These are phyloP conservation scores for Coleophoma crateriformis DNA, from an alignment of 2,329 filamentous ascomycete genomes.

Conservation along the genomic window DNA sequence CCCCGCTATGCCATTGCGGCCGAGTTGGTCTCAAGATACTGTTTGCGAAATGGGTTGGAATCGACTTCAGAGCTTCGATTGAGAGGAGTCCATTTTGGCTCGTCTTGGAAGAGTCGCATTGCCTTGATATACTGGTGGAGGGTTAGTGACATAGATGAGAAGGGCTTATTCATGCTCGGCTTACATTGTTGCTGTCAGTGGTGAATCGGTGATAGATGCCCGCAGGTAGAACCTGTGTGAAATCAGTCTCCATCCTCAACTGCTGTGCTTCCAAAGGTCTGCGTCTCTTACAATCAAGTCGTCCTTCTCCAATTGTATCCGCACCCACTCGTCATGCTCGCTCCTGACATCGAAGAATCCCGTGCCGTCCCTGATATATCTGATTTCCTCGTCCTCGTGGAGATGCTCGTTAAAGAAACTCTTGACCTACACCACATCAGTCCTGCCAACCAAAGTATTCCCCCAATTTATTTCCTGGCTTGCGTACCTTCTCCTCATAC, in stretches of 20 bases:
- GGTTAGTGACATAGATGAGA: too few species aligned
- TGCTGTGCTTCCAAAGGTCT: neutral
- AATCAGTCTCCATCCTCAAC: constrained; percentile 6
- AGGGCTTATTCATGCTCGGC: constrained; percentile 28
- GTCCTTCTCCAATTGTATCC: constrained; percentile 76
- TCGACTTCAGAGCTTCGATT: constrained; percentile 78
- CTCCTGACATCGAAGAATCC: constrained; percentile 93
- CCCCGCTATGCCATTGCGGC: neutral
- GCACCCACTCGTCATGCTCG: constrained; percentile 80
- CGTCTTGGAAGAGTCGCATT: constrained; percentile 95
- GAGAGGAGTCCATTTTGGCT: constrained; percentile 95
- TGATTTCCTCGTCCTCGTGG: constrained; percentile 97
- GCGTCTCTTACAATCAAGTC: constrained; percentile 61
- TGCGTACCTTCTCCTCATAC: constrained; percentile 71
- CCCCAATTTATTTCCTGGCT: too few species aligned
- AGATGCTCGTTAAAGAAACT: constrained; percentile 92
- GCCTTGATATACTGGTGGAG: constrained; percentile 77
- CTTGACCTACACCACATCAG: constrained; percentile 49
- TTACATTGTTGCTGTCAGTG: constrained; percentile 83
- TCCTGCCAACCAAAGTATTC: too few species aligned
- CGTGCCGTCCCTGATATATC: constrained; percentile 82
- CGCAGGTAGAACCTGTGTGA: constrained; percentile 65
- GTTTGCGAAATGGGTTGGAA: constrained; percentile 69
- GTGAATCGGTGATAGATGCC: constrained; percentile 98
- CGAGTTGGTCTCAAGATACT: constrained; percentile 53